A percentile compares a stretch with the other conserved stretches of the same genome.
Conservation (phyloP, 768 basidiomycete species). For the Steccherinum ochraceum region DNA sequence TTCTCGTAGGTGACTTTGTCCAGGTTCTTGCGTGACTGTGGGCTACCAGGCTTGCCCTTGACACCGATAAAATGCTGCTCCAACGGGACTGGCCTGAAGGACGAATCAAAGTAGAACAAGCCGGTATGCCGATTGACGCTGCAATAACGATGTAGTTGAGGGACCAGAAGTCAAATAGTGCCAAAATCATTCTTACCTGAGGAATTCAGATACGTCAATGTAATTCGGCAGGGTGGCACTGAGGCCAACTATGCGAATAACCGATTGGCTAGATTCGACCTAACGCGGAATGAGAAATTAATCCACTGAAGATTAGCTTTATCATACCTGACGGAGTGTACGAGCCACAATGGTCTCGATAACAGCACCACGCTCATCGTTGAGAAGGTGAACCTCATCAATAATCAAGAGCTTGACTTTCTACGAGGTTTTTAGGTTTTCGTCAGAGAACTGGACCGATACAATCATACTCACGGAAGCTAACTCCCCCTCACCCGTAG, state of each 20-base stretch:
- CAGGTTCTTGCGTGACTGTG: constrained; percentile 71
- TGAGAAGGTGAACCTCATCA: constrained; percentile 94
- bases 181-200: constrained; percentile 46
- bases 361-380: constrained; percentile 96
- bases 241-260: constrained; percentile 93
- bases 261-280: constrained; percentile 95
- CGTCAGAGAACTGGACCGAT: neutral
- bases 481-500: constrained; percentile 95
- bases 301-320: neutral
- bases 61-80: constrained; percentile 97
- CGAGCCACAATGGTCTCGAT: constrained; percentile 97
- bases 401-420: constrained; percentile 92
- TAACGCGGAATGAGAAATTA: constrained; percentile 21
- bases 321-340: constrained; percentile 75
- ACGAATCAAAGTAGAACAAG: constrained; percentile 96
- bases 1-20: constrained; percentile 88
- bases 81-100: constrained; percentile 92
- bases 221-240: constrained; percentile 98
- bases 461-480: constrained; percentile 57
- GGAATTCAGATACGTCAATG: constrained; percentile 90
- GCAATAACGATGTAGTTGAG: too few relatives aligned
- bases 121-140: constrained; percentile 86
- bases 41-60: constrained; percentile 78
- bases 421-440: too few relatives aligned
- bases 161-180: too few relatives aligned